Conservation (phyloP, 495 filamentous ascomycete genomes). For the Talaromyces proteolyticus region DNA sequence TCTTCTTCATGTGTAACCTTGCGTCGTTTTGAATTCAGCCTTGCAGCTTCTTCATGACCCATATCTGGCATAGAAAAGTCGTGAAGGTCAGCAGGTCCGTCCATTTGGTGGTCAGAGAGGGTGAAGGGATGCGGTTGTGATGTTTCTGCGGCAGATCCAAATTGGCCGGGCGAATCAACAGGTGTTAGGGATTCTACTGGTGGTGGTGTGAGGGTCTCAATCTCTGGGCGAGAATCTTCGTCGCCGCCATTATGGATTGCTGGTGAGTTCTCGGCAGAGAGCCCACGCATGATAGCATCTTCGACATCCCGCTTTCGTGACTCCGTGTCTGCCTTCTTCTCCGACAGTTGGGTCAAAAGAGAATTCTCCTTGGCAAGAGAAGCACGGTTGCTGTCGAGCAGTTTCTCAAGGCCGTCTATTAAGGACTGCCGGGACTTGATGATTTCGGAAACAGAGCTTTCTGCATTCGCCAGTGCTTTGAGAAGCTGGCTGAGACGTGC, state of each 20-base stretch:
- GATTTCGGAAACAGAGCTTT: constrained; percentile 81
- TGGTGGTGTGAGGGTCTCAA: constrained; percentile 81
- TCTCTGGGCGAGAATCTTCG: constrained; percentile 57
- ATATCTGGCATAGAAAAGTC: constrained; percentile 1
- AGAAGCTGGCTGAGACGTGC: constrained; percentile 82
- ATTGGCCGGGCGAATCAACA: constrained; percentile 34
- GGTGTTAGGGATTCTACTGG: constrained; percentile 46
- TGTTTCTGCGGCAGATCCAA: constrained; percentile 12
- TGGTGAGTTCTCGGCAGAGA: constrained; percentile 45
- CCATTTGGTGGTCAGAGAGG: constrained; percentile 8
- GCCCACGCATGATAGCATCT: constrained; percentile 75
- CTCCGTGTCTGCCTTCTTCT: constrained; percentile 62
- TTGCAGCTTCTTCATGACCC: too few relatives aligned
- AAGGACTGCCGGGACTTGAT: constrained; percentile 80
- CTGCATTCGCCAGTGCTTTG: constrained; percentile 83
- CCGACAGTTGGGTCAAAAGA: constrained; percentile 49
- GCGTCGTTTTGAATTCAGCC: constrained; percentile 8
- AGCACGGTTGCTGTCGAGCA: constrained; percentile 68
- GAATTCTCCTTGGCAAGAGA: constrained; percentile 63
- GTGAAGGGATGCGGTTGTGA: constrained; percentile 13
- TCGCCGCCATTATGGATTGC: constrained; percentile 34
- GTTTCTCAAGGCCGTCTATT: constrained; percentile 73
- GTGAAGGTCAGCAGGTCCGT: constrained; percentile 4
- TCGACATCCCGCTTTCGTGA: constrained; percentile 80
- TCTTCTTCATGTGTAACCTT: background rate